phyloP scores from a whole-genome alignment of 306 rosid species.

The Glycine tomentella region DNA sequence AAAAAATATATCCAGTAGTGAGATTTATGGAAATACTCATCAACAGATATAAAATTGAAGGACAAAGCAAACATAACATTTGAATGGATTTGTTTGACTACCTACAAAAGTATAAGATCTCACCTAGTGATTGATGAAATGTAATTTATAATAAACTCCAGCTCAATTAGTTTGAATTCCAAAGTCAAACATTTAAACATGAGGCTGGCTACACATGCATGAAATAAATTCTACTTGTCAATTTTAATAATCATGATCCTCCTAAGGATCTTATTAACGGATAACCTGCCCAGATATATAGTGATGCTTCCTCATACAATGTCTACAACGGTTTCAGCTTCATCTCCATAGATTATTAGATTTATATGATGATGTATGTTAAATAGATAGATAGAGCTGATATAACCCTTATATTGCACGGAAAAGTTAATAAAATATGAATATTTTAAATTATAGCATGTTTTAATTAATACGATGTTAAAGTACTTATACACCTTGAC shows the following conservation, averaged over 20 bases:
- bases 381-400: no score
- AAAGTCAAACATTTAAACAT: neutral
- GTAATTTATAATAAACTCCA: neutral
- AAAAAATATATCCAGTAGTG: neutral
- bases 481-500: no score
- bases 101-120: neutral
- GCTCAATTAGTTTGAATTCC: neutral
- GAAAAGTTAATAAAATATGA: no score
- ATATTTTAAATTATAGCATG: no score
- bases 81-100: neutral
- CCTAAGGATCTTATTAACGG: no score
- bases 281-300: no score
- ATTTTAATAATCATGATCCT: neutral
- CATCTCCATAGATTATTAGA: no score
- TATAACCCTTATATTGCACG: no score
- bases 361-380: no score
- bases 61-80: neutral
- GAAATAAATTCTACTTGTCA: neutral
- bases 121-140: conserved; percentile 1
- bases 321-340: no score
- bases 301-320: no score
- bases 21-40: neutral
- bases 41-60: neutral
- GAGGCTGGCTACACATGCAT: neutral
- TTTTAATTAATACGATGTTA: no score